phyloP scores from a whole-genome alignment of 2,329 filamentous ascomycete species.

The Hymenoscyphus repandus region DNA sequence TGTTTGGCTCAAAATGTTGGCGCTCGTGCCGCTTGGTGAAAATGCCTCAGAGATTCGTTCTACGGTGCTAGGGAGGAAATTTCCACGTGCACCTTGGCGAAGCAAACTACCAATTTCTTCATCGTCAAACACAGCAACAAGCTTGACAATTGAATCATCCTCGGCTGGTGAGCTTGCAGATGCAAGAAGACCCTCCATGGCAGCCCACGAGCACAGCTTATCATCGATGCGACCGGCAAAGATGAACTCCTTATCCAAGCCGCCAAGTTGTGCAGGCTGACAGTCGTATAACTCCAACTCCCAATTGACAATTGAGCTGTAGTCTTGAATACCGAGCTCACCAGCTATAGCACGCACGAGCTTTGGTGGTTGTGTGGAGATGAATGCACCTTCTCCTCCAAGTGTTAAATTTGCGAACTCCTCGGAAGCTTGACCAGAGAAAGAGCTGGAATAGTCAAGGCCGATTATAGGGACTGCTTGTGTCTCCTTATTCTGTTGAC shows the following conservation, averaged over 20 bases:
- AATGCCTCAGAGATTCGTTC: constrained; percentile 75
- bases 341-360: constrained; percentile 78
- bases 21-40: constrained; percentile 41
- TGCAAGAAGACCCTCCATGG: constrained; percentile 75
- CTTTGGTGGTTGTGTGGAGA: constrained; percentile 75
- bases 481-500: constrained; percentile 75
- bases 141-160: constrained; percentile 68
- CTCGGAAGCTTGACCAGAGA: constrained; percentile 22
- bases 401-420: constrained; percentile 28
- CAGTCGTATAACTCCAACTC: constrained; percentile 92
- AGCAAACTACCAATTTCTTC: constrained; percentile 92
- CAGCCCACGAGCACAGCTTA: constrained; percentile 93
- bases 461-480: constrained; percentile 93
- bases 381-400: constrained; percentile 51
- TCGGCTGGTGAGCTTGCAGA: constrained; percentile 51
- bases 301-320: constrained; percentile 83
- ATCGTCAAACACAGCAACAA: constrained; percentile 93
- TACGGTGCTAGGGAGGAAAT: constrained; percentile 77
- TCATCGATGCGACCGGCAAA: constrained; percentile 94
- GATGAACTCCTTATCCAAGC: constrained; percentile 88
- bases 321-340: constrained; percentile 69
- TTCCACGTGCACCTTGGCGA: constrained; percentile 82
- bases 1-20: constrained; percentile 68
- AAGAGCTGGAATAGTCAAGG: constrained; percentile 65
- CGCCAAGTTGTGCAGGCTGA: constrained; percentile 77